phyloP scores from a whole-genome alignment of 2,329 filamentous ascomycete genomes.

The Metarhizium humberi region DNA sequence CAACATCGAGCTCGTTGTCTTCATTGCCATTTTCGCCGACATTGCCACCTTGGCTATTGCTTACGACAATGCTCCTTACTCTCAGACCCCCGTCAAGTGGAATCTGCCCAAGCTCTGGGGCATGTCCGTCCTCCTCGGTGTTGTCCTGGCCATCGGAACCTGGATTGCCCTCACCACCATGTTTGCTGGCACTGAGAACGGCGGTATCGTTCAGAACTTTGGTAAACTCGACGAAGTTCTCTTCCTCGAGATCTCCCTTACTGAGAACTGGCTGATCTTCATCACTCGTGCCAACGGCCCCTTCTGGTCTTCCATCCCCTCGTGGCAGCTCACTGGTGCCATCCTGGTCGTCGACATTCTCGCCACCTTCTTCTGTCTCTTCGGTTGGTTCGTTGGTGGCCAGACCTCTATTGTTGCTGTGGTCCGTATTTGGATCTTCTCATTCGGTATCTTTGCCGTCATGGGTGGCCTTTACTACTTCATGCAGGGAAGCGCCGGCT shows the following conservation, averaged over 20 bases:
- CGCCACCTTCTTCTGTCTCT: conserved; percentile 77
- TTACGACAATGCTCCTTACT: conserved; percentile 87
- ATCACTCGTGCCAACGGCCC: conserved; percentile 89
- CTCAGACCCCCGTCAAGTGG: conserved; percentile 84
- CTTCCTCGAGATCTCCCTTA: conserved; percentile 83
- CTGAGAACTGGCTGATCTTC: conserved; percentile 95
- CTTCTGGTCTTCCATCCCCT: conserved; percentile 84
- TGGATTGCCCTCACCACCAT: conserved; percentile 89
- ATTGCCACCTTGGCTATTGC: conserved; percentile 87
- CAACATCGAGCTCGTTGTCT: conserved; percentile 81
- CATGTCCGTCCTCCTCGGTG: conserved; percentile 75
- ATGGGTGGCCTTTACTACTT: conserved; percentile 68
- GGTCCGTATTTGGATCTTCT: conserved; percentile 85
- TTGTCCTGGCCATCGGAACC: conserved; percentile 72
- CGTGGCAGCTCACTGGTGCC: conserved; percentile 72
- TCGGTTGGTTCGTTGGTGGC: conserved; percentile 66
- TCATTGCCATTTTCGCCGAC: conserved; percentile 91
- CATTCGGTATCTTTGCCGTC: conserved; percentile 79
- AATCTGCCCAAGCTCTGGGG: conserved; percentile 92
- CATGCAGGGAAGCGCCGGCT: conserved; percentile 69
- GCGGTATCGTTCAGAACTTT: conserved; percentile 84
- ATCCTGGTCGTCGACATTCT: conserved; percentile 75
- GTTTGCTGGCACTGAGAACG: conserved; percentile 56
- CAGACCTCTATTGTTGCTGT: conserved; percentile 73
- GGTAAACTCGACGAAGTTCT: conserved; percentile 73